Evolutionary conservation across 257 asterid genomes (phyloP), one percentile per base, ranked within the genome.

Genomic region (Parsonsia alboflavescens): DNA sequence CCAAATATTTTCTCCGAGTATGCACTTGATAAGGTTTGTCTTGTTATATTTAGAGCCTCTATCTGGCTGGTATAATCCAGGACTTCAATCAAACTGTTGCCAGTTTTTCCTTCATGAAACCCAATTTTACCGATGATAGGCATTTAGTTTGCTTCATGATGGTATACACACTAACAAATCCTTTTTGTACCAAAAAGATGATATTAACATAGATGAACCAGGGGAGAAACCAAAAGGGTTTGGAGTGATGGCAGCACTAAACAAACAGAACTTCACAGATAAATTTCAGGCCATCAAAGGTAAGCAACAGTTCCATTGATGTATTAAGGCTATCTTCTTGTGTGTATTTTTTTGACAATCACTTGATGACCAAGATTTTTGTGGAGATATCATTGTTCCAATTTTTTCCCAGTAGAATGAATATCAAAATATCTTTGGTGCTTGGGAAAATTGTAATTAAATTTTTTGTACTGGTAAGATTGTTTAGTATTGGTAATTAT

Each of bases 221-320:
- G 86, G 73, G 73, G 97, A 88, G 85, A 94, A 89, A 81, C 84
- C 87, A 41, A 88, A 81, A 84, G 92, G 89, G 72, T 80, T 88
- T 78, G 84, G 90, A 26, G 88, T 80, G 83, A 80, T 89, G 68
- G 90, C 86, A 54, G 95, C 95, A 65, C 41, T 94, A 70, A 90
- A 86, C 77, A 89, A 81, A 79, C 89, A 89, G 77, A 93, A 88
- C 48, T 74, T 94, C 56, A 69, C 96, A 15, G 93, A 79, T 78
- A 90, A 70, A 79, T 92, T 94, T 82, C 95, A 90, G 78, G 92
- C 96, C 49, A 73, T 94, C 39, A 92, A 83, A 85, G 99, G 98
- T 88, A 74, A 70, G 21, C 41, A 11, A 26, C 26, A 59, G 41
- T 26, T 10, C 39, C 66, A 26, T 59, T 7, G 19, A 24, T 28